Percentiles rank a stretch among this genome's conserved stretches.
These are phyloP conservation scores for Euphorbia celastroides DNA, from an alignment of 441 rosid genomes.

Conservation along the genomic window DNA sequence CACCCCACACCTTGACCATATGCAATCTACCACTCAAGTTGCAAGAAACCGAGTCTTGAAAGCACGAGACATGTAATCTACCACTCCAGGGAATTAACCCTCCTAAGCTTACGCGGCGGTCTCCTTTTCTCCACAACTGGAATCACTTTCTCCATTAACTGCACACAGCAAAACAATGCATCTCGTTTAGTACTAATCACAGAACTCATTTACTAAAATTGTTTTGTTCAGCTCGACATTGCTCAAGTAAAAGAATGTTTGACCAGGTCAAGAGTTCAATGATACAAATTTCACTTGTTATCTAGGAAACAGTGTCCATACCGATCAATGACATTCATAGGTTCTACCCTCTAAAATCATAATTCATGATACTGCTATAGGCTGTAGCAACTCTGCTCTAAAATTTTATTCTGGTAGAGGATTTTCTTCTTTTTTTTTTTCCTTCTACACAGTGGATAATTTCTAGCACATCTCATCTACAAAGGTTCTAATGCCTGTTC, in stretches of 20 bases:
- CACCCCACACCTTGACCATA: too few relatives aligned
- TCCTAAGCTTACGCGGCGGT: slow-evolving; percentile 37
- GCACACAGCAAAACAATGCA: slow-evolving; percentile 14
- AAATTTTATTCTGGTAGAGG: too few relatives aligned
- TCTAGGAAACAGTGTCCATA: not conserved
- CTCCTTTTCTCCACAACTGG: slow-evolving; percentile 49
- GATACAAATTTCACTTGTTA: not conserved
- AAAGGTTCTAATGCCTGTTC: not conserved
- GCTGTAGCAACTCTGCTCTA: too few relatives aligned
- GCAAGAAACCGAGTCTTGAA: too few relatives aligned
- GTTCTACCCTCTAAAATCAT: too few relatives aligned
- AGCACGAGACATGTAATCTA: slow-evolving; percentile 22
- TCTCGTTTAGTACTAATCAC: not conserved
- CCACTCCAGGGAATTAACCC: slow-evolving; percentile 50
- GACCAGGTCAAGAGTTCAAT: not conserved
- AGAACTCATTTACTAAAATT: not conserved
- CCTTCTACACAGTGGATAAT: too few relatives aligned
- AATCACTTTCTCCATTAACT: slow-evolving; percentile 65
- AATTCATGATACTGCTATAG: too few relatives aligned
- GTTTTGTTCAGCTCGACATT: slow-evolving; percentile 2
- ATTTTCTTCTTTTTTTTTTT: too few relatives aligned
- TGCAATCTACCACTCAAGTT: too few relatives aligned
- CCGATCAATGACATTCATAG: not conserved
- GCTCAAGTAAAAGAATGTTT: not conserved
- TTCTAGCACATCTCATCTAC: not conserved